phyloP scores from a whole-genome alignment of 2,329 filamentous ascomycete genomes.

The Biscogniauxia sp. region DNA sequence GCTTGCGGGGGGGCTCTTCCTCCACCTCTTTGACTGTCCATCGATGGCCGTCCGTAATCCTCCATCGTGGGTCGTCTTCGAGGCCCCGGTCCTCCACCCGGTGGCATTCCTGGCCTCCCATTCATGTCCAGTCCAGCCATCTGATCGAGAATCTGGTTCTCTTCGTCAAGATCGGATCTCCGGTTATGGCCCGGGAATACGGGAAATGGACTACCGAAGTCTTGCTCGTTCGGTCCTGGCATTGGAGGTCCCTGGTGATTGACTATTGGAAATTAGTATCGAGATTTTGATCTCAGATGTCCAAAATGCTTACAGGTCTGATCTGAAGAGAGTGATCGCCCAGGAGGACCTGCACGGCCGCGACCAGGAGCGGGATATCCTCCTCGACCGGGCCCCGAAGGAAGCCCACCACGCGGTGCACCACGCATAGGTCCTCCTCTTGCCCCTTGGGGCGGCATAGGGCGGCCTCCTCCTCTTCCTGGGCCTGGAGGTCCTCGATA shows the following conservation, averaged over 20 bases:
- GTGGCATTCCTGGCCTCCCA: slow-evolving; percentile 27
- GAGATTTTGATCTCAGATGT: background rate
- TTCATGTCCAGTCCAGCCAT: slow-evolving; percentile 43
- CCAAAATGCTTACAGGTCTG: slow-evolving; percentile 23
- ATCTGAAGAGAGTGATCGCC: slow-evolving; percentile 39
- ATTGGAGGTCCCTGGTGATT: slow-evolving; percentile 23
- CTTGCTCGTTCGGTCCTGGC: slow-evolving; percentile 30
- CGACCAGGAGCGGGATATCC: slow-evolving; percentile 30
- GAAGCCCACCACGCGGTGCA: slow-evolving; percentile 30
- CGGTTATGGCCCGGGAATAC: slow-evolving; percentile 41
- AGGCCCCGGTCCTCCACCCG: slow-evolving; percentile 34
- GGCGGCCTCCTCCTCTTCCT: slow-evolving; percentile 41
- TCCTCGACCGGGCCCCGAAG: slow-evolving; percentile 27
- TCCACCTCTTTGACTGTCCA: slow-evolving; percentile 31
- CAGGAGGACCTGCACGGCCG: slow-evolving; percentile 38
- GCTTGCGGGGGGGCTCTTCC: slow-evolving; percentile 38
- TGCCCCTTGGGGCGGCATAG: slow-evolving; percentile 39
- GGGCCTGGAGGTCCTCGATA: slow-evolving; percentile 40
- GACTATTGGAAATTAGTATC: slow-evolving; percentile 21
- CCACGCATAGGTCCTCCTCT: slow-evolving; percentile 47
- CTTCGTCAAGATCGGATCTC: slow-evolving; percentile 40
- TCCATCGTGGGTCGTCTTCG: slow-evolving; percentile 35
- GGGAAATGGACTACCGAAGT: slow-evolving; percentile 42
- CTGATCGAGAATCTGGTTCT: slow-evolving; percentile 39
- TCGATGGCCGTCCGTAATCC: slow-evolving; percentile 35